Conservation (phyloP, 2,329 filamentous ascomycete species). For the Thermothelomyces thermophilus region DNA sequence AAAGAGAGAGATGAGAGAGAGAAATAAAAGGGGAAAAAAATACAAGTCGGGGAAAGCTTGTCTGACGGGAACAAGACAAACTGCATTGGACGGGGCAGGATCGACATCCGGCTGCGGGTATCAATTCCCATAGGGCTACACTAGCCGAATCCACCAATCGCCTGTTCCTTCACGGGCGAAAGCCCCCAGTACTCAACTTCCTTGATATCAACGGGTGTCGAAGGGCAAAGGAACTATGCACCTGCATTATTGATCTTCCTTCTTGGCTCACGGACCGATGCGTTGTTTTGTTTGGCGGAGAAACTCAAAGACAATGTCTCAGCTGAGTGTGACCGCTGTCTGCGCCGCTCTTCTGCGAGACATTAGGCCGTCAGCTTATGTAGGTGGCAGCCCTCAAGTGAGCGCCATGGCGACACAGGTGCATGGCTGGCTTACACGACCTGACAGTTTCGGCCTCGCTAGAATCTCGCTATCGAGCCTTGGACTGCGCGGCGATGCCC, state of each 20-base stretch:
- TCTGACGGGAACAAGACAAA: neutral
- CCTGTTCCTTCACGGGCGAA: too few relatives aligned
- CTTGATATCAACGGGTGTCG: neutral
- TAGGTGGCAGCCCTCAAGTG: neutral
- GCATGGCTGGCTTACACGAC: neutral
- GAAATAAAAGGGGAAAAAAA: too few relatives aligned
- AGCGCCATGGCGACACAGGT: neutral
- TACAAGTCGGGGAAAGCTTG: too few relatives aligned
- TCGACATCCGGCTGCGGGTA: constrained; percentile 2
- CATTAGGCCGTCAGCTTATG: neutral
- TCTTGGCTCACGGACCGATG: neutral
- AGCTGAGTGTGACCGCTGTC: neutral
- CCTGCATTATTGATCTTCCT: neutral
- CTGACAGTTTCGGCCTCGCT: neutral
- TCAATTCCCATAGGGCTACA: neutral
- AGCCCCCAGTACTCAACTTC: too few relatives aligned
- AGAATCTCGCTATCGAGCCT: too few relatives aligned
- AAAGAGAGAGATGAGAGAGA: neutral
- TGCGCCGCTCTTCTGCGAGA: neutral
- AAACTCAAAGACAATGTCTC: neutral
- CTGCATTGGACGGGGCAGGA: neutral
- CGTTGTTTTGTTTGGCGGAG: neutral
- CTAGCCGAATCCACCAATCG: neutral
- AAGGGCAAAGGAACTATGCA: too few relatives aligned
- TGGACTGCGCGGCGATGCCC: too few relatives aligned